These are phyloP conservation scores for Crithidia acanthocephali DNA, from an alignment of 208 protist genomes.

Conservation along the genomic window DNA sequence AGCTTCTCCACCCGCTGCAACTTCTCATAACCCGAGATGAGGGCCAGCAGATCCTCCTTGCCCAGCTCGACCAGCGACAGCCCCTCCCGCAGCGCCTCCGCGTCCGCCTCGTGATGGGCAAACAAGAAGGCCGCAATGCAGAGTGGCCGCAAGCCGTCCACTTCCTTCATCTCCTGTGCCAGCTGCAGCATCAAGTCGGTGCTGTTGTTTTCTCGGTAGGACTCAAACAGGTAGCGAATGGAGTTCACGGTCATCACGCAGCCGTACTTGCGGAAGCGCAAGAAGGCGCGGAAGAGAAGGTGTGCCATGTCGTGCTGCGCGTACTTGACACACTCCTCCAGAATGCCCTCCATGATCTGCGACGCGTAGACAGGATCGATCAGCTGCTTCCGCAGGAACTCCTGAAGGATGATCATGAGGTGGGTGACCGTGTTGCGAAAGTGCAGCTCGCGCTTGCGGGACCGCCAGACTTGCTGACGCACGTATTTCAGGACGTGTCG, in stretches of 20 bases:
- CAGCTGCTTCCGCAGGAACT: constrained; percentile 87
- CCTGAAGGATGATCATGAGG: constrained; percentile 91
- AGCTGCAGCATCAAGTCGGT: constrained; percentile 86
- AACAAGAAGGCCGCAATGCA: constrained; percentile 90
- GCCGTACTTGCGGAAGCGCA: constrained; percentile 91
- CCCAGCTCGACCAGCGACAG: constrained; percentile 50
- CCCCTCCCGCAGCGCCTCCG: constrained; percentile 63
- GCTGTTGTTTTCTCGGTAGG: constrained; percentile 86
- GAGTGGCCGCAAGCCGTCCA: constrained; percentile 70
- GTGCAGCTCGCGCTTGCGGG: constrained; percentile 83
- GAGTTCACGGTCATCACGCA: constrained; percentile 80
- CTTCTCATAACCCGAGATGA: constrained; percentile 87
- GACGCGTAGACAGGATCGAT: constrained; percentile 83
- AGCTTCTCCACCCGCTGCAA: constrained; percentile 67
- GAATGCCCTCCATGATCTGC: constrained; percentile 87
- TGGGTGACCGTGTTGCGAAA: constrained; percentile 91
- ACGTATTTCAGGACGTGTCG: constrained; percentile 89
- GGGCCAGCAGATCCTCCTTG: constrained; percentile 70
- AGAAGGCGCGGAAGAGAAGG: constrained; percentile 85
- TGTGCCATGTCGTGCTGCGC: constrained; percentile 92
- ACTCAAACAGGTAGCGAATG: constrained; percentile 85
- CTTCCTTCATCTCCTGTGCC: constrained; percentile 81
- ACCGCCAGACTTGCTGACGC: constrained; percentile 88
- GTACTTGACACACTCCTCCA: constrained; percentile 89
- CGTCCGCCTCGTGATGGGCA: constrained; percentile 61